These are phyloP conservation scores for Cotoneaster glaucophyllus DNA, from an alignment of 306 rosid species.

Conservation along the genomic window DNA sequence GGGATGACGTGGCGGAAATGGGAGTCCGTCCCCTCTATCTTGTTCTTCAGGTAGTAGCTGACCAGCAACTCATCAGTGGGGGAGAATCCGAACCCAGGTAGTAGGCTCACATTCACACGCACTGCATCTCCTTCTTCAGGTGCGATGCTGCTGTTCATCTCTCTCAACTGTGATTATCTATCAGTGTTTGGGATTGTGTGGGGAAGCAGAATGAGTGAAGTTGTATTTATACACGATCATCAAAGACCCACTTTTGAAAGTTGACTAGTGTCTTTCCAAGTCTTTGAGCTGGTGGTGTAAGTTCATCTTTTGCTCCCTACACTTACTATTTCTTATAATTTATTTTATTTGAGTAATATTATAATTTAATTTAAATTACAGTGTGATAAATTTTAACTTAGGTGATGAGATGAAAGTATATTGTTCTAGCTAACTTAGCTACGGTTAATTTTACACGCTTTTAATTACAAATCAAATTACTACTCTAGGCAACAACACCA, in stretches of 20 bases:
- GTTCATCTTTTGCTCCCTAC: background rate
- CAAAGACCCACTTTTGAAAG: background rate
- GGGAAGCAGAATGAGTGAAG: background rate
- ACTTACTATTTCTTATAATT: too few relatives aligned
- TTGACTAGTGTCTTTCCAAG: background rate
- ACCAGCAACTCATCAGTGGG: constrained; percentile 61
- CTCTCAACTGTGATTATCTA: background rate
- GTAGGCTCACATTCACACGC: background rate
- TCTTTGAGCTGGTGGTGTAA: background rate
- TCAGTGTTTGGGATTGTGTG: background rate
- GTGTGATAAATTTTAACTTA: too few relatives aligned
- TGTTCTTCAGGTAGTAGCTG: constrained; percentile 31
- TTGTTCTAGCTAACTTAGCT: too few relatives aligned
- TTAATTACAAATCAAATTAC: too few relatives aligned
- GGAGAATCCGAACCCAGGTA: constrained; percentile 35
- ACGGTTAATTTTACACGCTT: too few relatives aligned
- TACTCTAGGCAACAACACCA: too few relatives aligned
- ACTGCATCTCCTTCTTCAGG: background rate
- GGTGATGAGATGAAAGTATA: too few relatives aligned
- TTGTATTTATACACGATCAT: background rate
- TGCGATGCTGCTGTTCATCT: background rate
- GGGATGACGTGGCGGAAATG: constrained; percentile 13
- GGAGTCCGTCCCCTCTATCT: constrained; percentile 6
- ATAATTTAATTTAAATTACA: too few relatives aligned
- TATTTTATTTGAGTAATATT: too few relatives aligned